Evolutionary conservation across 2,329 filamentous ascomycete genomes (phyloP), one percentile per base, ranked within the genome.

Genomic region (Endoconidiophora laricicola): DNA sequence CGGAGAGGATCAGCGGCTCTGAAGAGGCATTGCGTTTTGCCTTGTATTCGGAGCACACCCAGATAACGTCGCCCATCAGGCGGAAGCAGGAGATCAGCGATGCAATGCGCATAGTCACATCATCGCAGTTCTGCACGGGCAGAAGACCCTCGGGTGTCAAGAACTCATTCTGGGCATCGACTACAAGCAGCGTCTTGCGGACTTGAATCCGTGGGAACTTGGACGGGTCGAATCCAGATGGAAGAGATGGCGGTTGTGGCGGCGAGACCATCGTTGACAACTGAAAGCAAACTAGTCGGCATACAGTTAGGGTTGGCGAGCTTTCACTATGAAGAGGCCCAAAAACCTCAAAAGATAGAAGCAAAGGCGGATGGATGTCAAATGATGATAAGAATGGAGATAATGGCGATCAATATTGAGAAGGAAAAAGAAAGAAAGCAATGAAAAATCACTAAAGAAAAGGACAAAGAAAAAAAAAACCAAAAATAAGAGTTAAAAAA

Each of bases 111-210:
- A 81, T 71, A 42, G 91, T 62, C 54, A 88, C 85, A 7, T 76
- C 75, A 3, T 73, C 64, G 2, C 79, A 77, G 41, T 76, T 72
- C 36, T 68, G 68, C 46, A 88, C 76, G 10, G 78, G 73, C 18
- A 95, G 65, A 23, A 78, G 74, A 49, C 84, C 83, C 46, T 77
- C 71, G 1, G 75, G 66, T 5, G 77, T 71, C 52, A 93, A 67
- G 59, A 96, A 94, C 62, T 95, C 90, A 58, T 93, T 86, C 60
- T 96, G 91, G 36, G 94, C 76, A 59, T 94, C 90, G 55, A 95
- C 72, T 16, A 93, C 68, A 18, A 96, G 69, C 41, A 98, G 71
- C 1, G 86, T 90, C 65, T 75, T 76, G 47, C 78, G 71, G 6
- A 76, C 76, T 26, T 65, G 67, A 48, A 81, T 63, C 45, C 72